phyloP scores from a whole-genome alignment of 2,329 filamentous ascomycete genomes.

The Neofusicoccum laricinum region DNA sequence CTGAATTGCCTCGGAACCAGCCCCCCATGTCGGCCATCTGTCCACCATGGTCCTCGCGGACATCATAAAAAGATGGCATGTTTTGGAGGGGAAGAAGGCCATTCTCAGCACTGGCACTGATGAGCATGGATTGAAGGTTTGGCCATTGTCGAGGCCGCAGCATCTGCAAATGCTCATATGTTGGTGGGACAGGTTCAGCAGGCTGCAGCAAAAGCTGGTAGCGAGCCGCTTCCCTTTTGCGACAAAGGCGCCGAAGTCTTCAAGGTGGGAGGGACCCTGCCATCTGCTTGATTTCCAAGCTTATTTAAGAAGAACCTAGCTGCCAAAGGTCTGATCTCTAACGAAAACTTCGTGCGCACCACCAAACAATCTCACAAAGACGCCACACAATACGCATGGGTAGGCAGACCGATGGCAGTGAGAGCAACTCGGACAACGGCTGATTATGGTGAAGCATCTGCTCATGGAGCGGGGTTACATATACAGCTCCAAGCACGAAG shows the following conservation, averaged over 20 bases:
- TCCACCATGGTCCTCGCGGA: constrained; percentile 91
- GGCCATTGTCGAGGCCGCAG: neutral
- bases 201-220: constrained; percentile 69
- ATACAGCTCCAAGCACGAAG: constrained; percentile 81
- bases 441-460: constrained; percentile 49
- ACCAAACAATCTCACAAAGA: constrained; percentile 79
- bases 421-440: neutral
- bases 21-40: constrained; percentile 90
- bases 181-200: constrained; percentile 63
- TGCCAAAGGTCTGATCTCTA: constrained; percentile 63
- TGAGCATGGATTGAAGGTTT: constrained; percentile 89
- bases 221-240: constrained; percentile 80
- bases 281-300: neutral
- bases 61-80: constrained; percentile 87
- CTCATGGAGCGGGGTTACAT: constrained; percentile 73
- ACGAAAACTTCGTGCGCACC: constrained; percentile 90
- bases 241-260: constrained; percentile 81
- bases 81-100: constrained; percentile 67
- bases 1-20: constrained; percentile 42
- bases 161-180: neutral
- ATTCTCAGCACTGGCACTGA: constrained; percentile 88
- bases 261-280: constrained; percentile 41
- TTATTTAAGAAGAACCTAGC: constrained; percentile 58
- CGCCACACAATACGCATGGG: constrained; percentile 88
- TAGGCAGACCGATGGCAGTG: constrained; percentile 27